These are phyloP conservation scores for Acorus calamus DNA, from an alignment of 106 monocot genomes.

Conservation along the genomic window DNA sequence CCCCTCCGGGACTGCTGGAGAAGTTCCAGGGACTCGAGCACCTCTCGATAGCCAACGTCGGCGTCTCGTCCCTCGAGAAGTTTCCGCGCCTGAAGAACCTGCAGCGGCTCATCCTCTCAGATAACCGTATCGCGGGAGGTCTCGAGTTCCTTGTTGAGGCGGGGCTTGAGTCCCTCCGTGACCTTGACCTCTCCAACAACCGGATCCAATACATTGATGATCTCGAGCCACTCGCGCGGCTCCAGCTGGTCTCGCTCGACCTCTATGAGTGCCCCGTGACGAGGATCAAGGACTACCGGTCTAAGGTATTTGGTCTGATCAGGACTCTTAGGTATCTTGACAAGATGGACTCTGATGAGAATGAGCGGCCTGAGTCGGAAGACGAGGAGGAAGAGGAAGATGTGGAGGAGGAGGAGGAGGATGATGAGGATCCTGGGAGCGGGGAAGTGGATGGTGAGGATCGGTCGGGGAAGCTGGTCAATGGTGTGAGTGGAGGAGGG, in stretches of 20 bases:
- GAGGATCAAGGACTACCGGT: constrained; percentile 68
- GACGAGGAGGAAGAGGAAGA: constrained; percentile 74
- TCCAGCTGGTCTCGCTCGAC: constrained; percentile 76
- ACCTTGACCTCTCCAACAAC: constrained; percentile 91
- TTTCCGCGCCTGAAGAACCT: constrained; percentile 68
- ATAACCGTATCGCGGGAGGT: constrained; percentile 86
- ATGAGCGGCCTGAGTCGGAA: constrained; percentile 76
- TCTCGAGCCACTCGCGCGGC: constrained; percentile 62
- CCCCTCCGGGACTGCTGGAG: constrained; percentile 61
- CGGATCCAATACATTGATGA: constrained; percentile 82
- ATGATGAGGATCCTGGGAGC: constrained; percentile 63
- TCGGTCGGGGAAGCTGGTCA: constrained; percentile 15
- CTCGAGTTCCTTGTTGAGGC: constrained; percentile 82
- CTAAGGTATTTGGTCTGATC: constrained; percentile 74
- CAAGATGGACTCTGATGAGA: constrained; percentile 89
- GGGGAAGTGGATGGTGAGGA: constrained; percentile 82
- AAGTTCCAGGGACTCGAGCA: constrained; percentile 65
- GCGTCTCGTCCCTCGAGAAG: constrained; percentile 69
- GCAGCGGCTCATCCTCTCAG: constrained; percentile 73
- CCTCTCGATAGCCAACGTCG: constrained; percentile 86
- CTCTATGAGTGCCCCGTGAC: constrained; percentile 95
- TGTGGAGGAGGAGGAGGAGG: constrained; percentile 64
- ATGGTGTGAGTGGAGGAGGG: constrained; percentile 8
- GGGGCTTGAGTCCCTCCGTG: constrained; percentile 73
- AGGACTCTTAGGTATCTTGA: constrained; percentile 72